Evolutionary conservation across 257 asterid genomes (phyloP), one percentile per base, ranked within the genome.

Genomic region (Solanum tarijense): DNA sequence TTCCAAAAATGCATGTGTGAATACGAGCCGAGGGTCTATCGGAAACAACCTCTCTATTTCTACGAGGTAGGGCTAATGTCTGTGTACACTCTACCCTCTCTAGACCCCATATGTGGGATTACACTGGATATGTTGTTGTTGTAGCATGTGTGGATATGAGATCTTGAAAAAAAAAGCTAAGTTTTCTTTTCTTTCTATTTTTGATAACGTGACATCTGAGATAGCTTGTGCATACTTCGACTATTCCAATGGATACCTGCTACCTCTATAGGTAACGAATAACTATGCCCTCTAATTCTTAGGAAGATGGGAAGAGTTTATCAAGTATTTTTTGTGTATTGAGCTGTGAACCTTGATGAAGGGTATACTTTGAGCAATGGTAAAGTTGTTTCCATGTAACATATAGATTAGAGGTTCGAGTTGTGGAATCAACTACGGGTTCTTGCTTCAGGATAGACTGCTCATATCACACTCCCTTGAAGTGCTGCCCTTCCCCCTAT

Each of bases 1-100:
- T 87, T 87, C 87, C 86, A 35, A 60, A 78, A 48, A 81, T 90
- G 91, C 91, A 90, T 89, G 89, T 91, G 92, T 91, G 91, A 83
- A 31, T 46, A 46, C 74, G 88, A 36, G 9, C 6, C 12, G 38
- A 31, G 39, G 35, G 39, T 69, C 6, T 69, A 31, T 69, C 3
- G 3, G 2, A 69, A 69, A 29, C 38, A 69, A 69, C 76, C 11
- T 69, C n/a, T 69, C n/a, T 29, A 69, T 14, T 34, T 69, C 76
- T 69, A 31, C 3, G 6, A 69, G 38, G 38, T 69, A 29, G 76
- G n/a, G 6, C 5, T 69, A 69, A 31, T 2, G 38, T 31, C 3
- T 69, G 6, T 21, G 0, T 69, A 69, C 3, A 69, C 76, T 29
- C 6, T 69, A 69, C 39, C 76, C n/a, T 69, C 12, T 16, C 0